Evolutionary conservation across 139 green algal genomes (phyloP).

Genomic region (Chlorella sp.): DNA sequence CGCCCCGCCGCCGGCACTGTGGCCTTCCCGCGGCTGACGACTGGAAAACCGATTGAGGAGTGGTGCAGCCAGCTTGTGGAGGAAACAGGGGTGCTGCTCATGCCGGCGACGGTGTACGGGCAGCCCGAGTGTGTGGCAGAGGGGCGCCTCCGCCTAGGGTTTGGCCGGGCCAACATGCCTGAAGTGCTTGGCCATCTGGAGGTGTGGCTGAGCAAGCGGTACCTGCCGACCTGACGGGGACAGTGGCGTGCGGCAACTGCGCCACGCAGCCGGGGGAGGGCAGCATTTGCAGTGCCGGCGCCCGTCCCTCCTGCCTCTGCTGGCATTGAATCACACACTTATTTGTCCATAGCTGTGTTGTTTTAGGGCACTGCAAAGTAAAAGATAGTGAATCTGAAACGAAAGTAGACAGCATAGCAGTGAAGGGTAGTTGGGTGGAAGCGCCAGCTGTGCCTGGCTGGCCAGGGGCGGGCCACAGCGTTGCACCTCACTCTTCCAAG

Average conservation of each 20-base stretch:
- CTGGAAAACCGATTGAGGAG: constrained; percentile 39
- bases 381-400: too few relatives aligned
- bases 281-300: too few relatives aligned
- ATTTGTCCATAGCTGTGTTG: too few relatives aligned
- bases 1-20: constrained; percentile 54
- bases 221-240: background rate
- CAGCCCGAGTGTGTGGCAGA: constrained; percentile 24
- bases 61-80: constrained; percentile 64
- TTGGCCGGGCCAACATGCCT: constrained; percentile 61
- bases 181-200: constrained; percentile 56
- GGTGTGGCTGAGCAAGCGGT: constrained; percentile 6
- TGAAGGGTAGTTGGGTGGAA: too few relatives aligned
- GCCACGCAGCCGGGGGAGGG: background rate
- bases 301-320: too few relatives aligned
- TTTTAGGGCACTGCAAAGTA: too few relatives aligned
- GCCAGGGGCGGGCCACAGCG: too few relatives aligned
- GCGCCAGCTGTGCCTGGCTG: too few relatives aligned
- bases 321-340: too few relatives aligned
- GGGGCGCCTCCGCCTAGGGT: constrained; percentile 65
- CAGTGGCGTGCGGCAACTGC: background rate
- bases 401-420: too few relatives aligned
- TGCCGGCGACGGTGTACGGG: constrained; percentile 73
- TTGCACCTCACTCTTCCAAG: background rate
- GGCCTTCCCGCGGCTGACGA: constrained; percentile 55
- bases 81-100: constrained; percentile 72